phyloP scores from a whole-genome alignment of 1,284 basidiomycete genomes.

The Takashimella tepidaria region DNA sequence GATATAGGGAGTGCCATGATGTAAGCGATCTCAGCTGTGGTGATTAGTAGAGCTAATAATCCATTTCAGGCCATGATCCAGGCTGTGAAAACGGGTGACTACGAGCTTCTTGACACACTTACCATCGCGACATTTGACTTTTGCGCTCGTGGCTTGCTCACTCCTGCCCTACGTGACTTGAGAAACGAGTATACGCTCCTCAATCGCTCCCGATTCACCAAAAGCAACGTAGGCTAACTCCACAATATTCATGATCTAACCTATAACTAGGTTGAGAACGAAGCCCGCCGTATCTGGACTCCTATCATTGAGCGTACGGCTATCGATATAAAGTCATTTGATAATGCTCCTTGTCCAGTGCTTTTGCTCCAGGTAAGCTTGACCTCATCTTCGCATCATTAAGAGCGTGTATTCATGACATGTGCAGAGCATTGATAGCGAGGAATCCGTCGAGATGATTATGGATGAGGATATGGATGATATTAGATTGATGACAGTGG shows the following conservation, averaged over 20 bases:
- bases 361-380: conserved; percentile 16
- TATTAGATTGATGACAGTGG: conserved; percentile 3
- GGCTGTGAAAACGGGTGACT: conserved; percentile 11
- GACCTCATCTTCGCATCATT: not conserved
- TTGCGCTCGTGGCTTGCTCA: conserved; percentile 5
- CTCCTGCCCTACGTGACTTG: conserved; percentile 17
- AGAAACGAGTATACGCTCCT: conserved; percentile 17
- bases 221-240: conserved; percentile 8
- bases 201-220: conserved; percentile 8
- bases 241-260: not conserved
- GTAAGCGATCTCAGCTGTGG: conserved; percentile 16
- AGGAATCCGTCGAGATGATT: not conserved
- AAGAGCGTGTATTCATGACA: not conserved
- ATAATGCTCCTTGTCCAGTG: conserved; percentile 7
- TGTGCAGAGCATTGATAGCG: conserved; percentile 1
- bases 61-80: conserved; percentile 14
- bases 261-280: conserved; percentile 4
- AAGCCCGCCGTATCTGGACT: conserved; percentile 11
- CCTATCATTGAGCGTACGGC: not conserved
- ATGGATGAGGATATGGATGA: conserved; percentile 1
- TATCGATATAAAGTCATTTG: conserved; percentile 2
- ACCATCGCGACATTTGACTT: conserved; percentile 21
- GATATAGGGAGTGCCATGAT: conserved; percentile 19
- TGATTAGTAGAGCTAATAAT: not conserved
- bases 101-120: conserved; percentile 20